A percentile compares a stretch with the other conserved stretches of the same genome.
Evolutionary conservation across 2,329 filamentous ascomycete genomes (phyloP).

Genomic region (Calycina marina): DNA sequence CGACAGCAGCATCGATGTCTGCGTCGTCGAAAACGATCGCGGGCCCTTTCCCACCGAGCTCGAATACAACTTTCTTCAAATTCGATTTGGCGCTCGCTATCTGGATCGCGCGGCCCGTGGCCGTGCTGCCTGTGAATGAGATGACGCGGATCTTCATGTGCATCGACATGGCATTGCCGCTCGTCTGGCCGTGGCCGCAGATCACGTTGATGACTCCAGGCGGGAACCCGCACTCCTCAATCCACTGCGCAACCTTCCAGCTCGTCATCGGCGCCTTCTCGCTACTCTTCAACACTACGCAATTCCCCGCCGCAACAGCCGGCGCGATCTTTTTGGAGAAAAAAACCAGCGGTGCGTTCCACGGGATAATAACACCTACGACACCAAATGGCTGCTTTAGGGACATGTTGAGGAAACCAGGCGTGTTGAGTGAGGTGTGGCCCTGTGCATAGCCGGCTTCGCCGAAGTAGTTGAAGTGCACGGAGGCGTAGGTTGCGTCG

Average conservation of each 20-base stretch:
- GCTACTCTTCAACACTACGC: constrained; percentile 44
- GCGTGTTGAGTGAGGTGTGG: constrained; percentile 21
- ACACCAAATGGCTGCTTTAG: constrained; percentile 37
- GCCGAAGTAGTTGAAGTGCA: constrained; percentile 18
- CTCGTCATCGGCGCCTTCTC: constrained; percentile 47
- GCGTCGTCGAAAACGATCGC: constrained; percentile 48
- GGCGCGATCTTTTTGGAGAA: constrained; percentile 40
- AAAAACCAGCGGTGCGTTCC: constrained; percentile 35
- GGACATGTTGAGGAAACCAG: constrained; percentile 44
- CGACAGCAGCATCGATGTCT: constrained; percentile 25
- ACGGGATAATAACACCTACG: constrained; percentile 39
- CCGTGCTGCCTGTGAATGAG: constrained; percentile 58
- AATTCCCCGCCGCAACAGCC: constrained; percentile 42
- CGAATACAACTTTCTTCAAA: constrained; percentile 46
- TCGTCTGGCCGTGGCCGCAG: constrained; percentile 20
- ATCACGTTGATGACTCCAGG: constrained; percentile 28
- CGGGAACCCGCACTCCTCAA: constrained; percentile 28
- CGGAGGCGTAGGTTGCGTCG: constrained; percentile 15
- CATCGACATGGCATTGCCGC: constrained; percentile 14
- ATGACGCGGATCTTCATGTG: constrained; percentile 19
- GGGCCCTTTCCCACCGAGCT: constrained; percentile 50
- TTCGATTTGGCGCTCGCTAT: constrained; percentile 44
- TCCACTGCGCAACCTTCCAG: constrained; percentile 22
- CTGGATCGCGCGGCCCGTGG: constrained; percentile 57
- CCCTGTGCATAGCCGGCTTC: constrained; percentile 24